phyloP scores from a whole-genome alignment of 345 rosid genomes.

The Linum trigynum region DNA sequence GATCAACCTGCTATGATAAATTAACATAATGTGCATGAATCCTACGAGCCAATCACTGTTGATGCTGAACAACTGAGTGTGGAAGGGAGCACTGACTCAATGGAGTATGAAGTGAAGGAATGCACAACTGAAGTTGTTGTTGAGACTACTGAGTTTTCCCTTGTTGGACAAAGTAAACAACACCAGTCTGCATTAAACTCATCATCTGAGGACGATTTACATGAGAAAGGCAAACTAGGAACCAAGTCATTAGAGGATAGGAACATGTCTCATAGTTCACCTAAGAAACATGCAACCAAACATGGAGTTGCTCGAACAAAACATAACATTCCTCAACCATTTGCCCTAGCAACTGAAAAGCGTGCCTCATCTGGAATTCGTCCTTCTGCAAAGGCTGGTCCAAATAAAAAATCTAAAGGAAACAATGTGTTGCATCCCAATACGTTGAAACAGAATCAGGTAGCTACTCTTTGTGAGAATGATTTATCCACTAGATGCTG shows the following conservation, averaged over 20 bases:
- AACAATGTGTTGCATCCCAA: slow-evolving; percentile 20
- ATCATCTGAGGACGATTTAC: slow-evolving; percentile 20
- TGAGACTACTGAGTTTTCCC: slow-evolving; percentile 27
- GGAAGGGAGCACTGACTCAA: slow-evolving; percentile 52
- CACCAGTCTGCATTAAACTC: slow-evolving; percentile 20
- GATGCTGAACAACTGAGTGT: slow-evolving; percentile 34
- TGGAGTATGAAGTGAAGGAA: slow-evolving; percentile 75
- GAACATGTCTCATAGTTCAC: slow-evolving; percentile 21
- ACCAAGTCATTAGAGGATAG: slow-evolving; percentile 17
- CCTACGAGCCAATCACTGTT: slow-evolving; percentile 36
- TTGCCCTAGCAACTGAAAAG: slow-evolving; percentile 74
- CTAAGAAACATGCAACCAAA: slow-evolving; percentile 38
- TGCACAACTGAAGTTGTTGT: slow-evolving; percentile 50
- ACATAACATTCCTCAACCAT: slow-evolving; percentile 80
- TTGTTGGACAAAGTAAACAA: slow-evolving; percentile 20
- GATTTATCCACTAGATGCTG: not conserved
- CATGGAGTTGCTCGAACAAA: slow-evolving; percentile 36
- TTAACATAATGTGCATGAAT: slow-evolving; percentile 28
- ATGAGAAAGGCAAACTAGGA: slow-evolving; percentile 23
- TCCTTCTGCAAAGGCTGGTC: slow-evolving; percentile 25
- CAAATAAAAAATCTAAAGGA: slow-evolving; percentile 20
- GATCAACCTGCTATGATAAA: slow-evolving; percentile 32
- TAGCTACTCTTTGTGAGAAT: slow-evolving; percentile 10
- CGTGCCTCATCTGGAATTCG: slow-evolving; percentile 69
- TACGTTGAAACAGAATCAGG: slow-evolving; percentile 38